Percentiles rank a stretch among this genome's conserved stretches.
Evolutionary conservation across 2,329 filamentous ascomycete species (phyloP).

Genomic region (Trichoderma koningii): DNA sequence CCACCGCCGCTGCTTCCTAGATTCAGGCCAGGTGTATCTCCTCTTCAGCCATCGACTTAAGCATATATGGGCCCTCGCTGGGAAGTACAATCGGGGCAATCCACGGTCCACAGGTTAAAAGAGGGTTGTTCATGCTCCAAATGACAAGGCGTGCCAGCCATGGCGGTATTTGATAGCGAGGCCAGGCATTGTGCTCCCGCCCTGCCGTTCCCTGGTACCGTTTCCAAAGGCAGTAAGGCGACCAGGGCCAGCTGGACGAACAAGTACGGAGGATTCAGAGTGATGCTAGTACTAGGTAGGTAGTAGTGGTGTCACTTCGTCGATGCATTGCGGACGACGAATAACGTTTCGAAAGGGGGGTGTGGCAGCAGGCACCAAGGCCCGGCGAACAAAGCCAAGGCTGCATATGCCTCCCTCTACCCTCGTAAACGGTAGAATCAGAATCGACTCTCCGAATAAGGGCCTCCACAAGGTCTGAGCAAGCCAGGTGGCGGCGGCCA

Average conservation of each 20-base stretch:
- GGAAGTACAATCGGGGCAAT: not conserved
- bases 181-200: conserved; percentile 10
- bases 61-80: not conserved
- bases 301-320: conserved; percentile 24
- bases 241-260: conserved; percentile 3
- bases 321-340: conserved; percentile 15
- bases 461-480: conserved; percentile 23
- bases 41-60: not conserved
- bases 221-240: conserved; percentile 8
- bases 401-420: not conserved
- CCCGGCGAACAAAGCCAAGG: conserved; percentile 20
- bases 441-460: conserved; percentile 24
- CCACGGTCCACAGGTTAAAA: not conserved
- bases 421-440: conserved; percentile 25
- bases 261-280: not conserved
- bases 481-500: conserved; percentile 26
- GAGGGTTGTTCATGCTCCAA: not conserved
- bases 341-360: conserved; percentile 12
- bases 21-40: conserved; percentile 18
- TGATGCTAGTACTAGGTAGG: not conserved
- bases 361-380: conserved; percentile 19
- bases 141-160: conserved; percentile 5
- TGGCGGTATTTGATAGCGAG: conserved; percentile 5
- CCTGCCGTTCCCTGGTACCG: conserved; percentile 11
- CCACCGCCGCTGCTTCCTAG: conserved; percentile 15